Percentiles rank a stretch among this genome's conserved stretches.
Conservation (phyloP, 495 filamentous ascomycete genomes). For the Thozetella sp. region DNA sequence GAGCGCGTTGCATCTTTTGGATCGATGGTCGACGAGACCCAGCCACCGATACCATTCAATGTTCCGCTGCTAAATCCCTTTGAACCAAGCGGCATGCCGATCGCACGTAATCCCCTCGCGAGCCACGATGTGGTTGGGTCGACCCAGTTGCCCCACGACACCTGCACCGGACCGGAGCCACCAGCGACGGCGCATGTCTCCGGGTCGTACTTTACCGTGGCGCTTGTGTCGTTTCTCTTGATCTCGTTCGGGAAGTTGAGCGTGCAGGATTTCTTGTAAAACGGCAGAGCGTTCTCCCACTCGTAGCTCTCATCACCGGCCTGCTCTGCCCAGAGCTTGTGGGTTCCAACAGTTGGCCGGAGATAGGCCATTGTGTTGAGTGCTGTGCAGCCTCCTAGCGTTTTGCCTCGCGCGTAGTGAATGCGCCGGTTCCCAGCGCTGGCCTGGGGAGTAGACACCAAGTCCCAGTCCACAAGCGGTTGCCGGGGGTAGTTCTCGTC, state of each 20-base stretch:
- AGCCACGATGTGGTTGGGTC: slow-evolving; percentile 19
- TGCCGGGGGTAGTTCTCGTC: slow-evolving; percentile 9
- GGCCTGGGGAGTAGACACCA: slow-evolving; percentile 31
- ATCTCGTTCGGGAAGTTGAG: slow-evolving; percentile 20
- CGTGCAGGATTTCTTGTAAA: slow-evolving; percentile 35
- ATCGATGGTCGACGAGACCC: not conserved
- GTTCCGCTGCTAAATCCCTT: not conserved
- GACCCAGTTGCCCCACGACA: slow-evolving; percentile 4
- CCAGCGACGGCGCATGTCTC: slow-evolving; percentile 6
- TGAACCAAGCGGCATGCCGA: not conserved
- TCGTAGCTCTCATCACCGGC: slow-evolving; percentile 44
- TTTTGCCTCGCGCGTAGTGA: slow-evolving; percentile 39
- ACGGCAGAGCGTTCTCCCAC: slow-evolving; percentile 36
- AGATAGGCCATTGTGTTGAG: slow-evolving; percentile 53
- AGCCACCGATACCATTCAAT: not conserved
- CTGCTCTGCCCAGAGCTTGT: slow-evolving; percentile 43
- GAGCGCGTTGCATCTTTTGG: not conserved
- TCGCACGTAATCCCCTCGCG: not conserved
- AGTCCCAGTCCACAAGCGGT: slow-evolving; percentile 44
- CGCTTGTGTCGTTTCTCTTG: not conserved
- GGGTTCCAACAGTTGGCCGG: slow-evolving; percentile 28
- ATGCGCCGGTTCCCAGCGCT: slow-evolving; percentile 21
- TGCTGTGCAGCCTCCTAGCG: slow-evolving; percentile 41
- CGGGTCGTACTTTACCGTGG: not conserved
- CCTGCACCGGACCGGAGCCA: slow-evolving; percentile 4